phyloP scores from a whole-genome alignment of 2,329 filamentous ascomycete species.

The Neofusicoccum sp. region DNA sequence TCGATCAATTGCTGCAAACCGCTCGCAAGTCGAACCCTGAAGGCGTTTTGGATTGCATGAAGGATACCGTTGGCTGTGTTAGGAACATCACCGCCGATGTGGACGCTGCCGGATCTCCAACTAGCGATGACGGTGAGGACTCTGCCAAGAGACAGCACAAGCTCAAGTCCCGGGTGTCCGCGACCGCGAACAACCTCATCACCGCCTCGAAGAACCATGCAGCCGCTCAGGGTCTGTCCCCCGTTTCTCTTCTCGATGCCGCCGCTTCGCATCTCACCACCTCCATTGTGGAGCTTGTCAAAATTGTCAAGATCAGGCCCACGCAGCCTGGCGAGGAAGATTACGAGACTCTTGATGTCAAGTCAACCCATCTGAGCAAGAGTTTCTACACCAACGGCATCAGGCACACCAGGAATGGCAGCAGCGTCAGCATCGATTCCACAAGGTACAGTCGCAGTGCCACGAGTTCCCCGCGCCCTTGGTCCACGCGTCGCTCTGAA shows the following conservation, averaged over 20 bases:
- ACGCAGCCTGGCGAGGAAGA: slow-evolving; percentile 76
- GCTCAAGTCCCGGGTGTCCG: slow-evolving; percentile 81
- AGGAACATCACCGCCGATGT: slow-evolving; percentile 84
- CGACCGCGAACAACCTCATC: slow-evolving; percentile 92
- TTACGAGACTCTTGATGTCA: slow-evolving; percentile 54
- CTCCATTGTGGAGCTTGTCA: slow-evolving; percentile 82
- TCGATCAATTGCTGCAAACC: slow-evolving; percentile 83
- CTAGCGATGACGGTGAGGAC: slow-evolving; percentile 34
- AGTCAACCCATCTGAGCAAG: slow-evolving; percentile 1
- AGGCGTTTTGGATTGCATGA: slow-evolving; percentile 82
- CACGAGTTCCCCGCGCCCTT: slow-evolving; percentile 35
- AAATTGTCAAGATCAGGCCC: slow-evolving; percentile 78
- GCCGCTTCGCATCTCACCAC: slow-evolving; percentile 88
- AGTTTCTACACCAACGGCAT: slow-evolving; percentile 18
- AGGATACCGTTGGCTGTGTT: slow-evolving; percentile 78
- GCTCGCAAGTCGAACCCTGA: slow-evolving; percentile 75
- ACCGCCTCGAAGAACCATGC: slow-evolving; percentile 93
- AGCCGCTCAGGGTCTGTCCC: slow-evolving; percentile 78
- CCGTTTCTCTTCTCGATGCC: slow-evolving; percentile 90
- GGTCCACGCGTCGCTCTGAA: slow-evolving; percentile 16
- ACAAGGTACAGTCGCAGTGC: slow-evolving; percentile 34
- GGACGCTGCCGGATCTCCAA: slow-evolving; percentile 54
- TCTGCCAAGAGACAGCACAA: slow-evolving; percentile 62
- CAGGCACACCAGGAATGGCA: slow-evolving; percentile 33
- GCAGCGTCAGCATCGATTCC: slow-evolving; percentile 40